These are phyloP conservation scores for Rhododendron simsii DNA, from an alignment of 148 eudicot genomes.

Conservation along the genomic window DNA sequence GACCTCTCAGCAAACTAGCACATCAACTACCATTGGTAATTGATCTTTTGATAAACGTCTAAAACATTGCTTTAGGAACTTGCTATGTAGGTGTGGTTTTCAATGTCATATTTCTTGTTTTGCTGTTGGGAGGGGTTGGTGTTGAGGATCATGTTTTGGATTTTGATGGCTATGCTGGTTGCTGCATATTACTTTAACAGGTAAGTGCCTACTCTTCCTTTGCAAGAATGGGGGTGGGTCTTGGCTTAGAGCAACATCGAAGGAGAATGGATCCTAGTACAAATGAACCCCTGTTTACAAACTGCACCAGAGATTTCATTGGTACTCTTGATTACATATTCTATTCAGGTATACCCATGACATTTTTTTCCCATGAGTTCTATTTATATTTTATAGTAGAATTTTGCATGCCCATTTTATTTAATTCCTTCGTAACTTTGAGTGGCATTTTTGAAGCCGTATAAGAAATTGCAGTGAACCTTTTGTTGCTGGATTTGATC, in stretches of 20 bases:
- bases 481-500: not conserved
- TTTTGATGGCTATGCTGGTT: conserved; percentile 9
- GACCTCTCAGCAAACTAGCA: conserved; percentile 65
- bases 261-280: conserved; percentile 81
- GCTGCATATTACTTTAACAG: conserved; percentile 26
- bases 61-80: not conserved
- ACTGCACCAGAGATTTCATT: conserved; percentile 90
- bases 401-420: not conserved
- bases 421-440: not conserved
- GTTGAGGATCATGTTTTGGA: conserved; percentile 6
- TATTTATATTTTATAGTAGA: not conserved
- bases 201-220: conserved; percentile 98
- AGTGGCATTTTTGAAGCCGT: too few relatives aligned
- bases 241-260: conserved; percentile 74
- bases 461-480: not conserved
- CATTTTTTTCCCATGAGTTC: not conserved
- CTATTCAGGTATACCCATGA: conserved; percentile 63
- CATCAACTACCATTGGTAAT: conserved; percentile 92
- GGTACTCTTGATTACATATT: conserved; percentile 98
- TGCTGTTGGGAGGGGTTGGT: not conserved
- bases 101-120: not conserved
- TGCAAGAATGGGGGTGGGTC: conserved; percentile 64
- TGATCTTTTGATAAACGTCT: not conserved
- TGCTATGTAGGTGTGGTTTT: not conserved
- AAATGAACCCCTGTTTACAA: conserved; percentile 88